These are phyloP conservation scores for Leptographium radiaticola DNA, from an alignment of 2,329 filamentous ascomycete species.

Conservation along the genomic window DNA sequence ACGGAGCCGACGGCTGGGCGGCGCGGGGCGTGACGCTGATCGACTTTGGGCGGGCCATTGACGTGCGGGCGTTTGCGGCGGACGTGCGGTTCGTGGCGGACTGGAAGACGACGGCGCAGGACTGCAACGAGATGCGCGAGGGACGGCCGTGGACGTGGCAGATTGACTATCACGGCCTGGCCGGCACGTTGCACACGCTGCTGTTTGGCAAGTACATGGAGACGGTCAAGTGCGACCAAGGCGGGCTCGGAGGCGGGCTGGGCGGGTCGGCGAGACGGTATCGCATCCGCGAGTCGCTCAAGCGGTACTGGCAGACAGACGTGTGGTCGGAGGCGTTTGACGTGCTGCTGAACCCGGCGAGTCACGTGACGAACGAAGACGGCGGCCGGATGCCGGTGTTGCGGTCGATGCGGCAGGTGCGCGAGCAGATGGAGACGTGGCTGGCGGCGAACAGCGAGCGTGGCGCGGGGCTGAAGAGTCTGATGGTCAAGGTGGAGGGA, in stretches of 20 bases:
- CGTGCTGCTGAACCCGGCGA: slow-evolving; percentile 69
- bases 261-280: slow-evolving; percentile 53
- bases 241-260: slow-evolving; percentile 16
- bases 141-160: slow-evolving; percentile 93
- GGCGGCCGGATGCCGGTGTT: slow-evolving; percentile 58
- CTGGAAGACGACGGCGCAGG: slow-evolving; percentile 77
- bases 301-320: slow-evolving; percentile 93
- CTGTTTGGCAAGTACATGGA: slow-evolving; percentile 95
- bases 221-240: slow-evolving; percentile 42
- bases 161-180: slow-evolving; percentile 89
- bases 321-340: slow-evolving; percentile 79
- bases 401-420: slow-evolving; percentile 51
- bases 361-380: slow-evolving; percentile 44
- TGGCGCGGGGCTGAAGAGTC: slow-evolving; percentile 58
- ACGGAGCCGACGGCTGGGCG: slow-evolving; percentile 67
- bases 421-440: slow-evolving; percentile 76
- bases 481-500: slow-evolving; percentile 51
- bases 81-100: slow-evolving; percentile 85
- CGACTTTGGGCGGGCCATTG: slow-evolving; percentile 88
- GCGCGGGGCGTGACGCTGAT: slow-evolving; percentile 74
- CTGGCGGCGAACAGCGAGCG: slow-evolving; percentile 70
- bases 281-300: slow-evolving; percentile 67
- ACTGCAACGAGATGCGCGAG: slow-evolving; percentile 94
- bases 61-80: slow-evolving; percentile 71
- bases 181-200: slow-evolving; percentile 74